Conservation (phyloP, 306 rosid species). For the Coriaria nepalensis region DNA sequence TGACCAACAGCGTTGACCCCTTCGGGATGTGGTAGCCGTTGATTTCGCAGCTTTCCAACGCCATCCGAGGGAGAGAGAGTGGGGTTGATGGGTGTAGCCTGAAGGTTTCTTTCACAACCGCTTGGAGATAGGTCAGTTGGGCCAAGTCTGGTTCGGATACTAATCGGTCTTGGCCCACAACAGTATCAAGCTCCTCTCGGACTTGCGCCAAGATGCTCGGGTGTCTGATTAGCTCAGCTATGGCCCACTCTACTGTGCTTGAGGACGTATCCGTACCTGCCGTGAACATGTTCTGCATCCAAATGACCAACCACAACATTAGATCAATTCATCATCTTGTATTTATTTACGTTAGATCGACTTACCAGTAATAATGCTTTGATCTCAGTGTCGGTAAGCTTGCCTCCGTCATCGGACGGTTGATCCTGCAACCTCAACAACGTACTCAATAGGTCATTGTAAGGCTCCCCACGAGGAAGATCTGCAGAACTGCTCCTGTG, state of each 20-base stretch:
- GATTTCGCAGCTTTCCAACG: slow-evolving; percentile 31
- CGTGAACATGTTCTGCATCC: slow-evolving; percentile 48
- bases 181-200: slow-evolving; percentile 42
- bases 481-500: too few relatives aligned
- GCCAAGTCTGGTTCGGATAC: too few relatives aligned
- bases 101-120: slow-evolving; percentile 57
- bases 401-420: slow-evolving; percentile 24
- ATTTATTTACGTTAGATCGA: too few relatives aligned
- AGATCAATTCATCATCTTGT: too few relatives aligned
- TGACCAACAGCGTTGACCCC: slow-evolving; percentile 49
- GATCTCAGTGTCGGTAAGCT: slow-evolving; percentile 45
- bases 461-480: too few relatives aligned
- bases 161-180: slow-evolving; percentile 51
- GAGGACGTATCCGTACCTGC: slow-evolving; percentile 82
- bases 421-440: slow-evolving; percentile 33
- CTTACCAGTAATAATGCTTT: slow-evolving; percentile 65
- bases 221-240: slow-evolving; percentile 45
- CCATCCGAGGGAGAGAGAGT: slow-evolving; percentile 46
- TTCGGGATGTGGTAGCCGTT: slow-evolving; percentile 42
- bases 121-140: slow-evolving; percentile 39
- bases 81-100: slow-evolving; percentile 83
- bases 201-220: slow-evolving; percentile 30
- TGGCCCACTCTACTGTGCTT: slow-evolving; percentile 72
- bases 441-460: slow-evolving; percentile 33
- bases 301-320: too few relatives aligned